Evolutionary conservation across 768 basidiomycete species (phyloP), one percentile per base, ranked within the genome.

Genomic region (Pisolithus marmoratus): DNA sequence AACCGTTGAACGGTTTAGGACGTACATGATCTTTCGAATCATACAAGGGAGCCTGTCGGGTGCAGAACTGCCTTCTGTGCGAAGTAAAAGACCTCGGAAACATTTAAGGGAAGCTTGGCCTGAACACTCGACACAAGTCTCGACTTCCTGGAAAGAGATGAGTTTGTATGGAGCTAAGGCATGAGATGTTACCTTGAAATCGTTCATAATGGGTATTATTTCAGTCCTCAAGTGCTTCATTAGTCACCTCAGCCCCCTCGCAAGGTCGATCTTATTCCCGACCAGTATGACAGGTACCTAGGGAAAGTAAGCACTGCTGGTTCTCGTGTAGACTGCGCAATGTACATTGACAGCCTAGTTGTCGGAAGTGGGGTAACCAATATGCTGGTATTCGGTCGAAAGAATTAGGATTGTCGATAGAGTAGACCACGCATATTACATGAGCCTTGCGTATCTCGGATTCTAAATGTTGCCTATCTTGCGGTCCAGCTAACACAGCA

Each of bases 351-450:
- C 93, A n/a, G 48, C 95, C 95, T 8, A 96, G 79, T 58, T 92
- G 85, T 15, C 94, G 82, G 71, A 99, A 95, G 60, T 92, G 84
- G 22, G 95, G 95, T 51, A 99, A 74, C 95, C 95, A 99, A 64
- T 91, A 97, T 1, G 94, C 85, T n/a, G 95, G 92, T 70, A 99
- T 92, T 46, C 95, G 85, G 71, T 95, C 91, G 70, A 99, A 99
- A 14, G 93, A 94, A 62, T 89, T 87, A 29, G 95, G 88, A 66
- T 94, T 92, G 74, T 97, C 94, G 63, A 98, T 93, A 29, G 91
- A 85, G 68, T 98, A 98, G 42, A 99, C 95, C 53, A 99, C 86
- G 65, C 92, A 95, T 57, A 98, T 97, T 63, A 96, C 95, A 74
- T 99, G 94, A 11, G 95, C 94, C 68, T 96, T 94, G 48, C 93